These are phyloP conservation scores for Diaporthe amygdali DNA, from an alignment of 2,329 filamentous ascomycete species.

Conservation along the genomic window DNA sequence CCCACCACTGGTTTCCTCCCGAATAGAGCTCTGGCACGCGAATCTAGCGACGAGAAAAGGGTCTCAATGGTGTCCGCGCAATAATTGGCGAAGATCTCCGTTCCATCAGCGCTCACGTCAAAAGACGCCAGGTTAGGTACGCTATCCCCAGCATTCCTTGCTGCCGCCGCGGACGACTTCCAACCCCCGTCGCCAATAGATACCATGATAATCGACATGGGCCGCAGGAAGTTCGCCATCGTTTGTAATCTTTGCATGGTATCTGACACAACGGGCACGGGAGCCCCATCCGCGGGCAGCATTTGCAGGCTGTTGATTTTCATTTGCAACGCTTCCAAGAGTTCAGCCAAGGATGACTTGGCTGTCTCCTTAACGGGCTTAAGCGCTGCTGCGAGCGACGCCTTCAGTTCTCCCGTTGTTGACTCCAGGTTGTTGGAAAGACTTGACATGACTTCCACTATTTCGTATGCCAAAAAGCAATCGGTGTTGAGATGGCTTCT, in stretches of 20 bases:
- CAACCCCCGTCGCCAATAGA: conserved; percentile 94
- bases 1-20: conserved; percentile 81
- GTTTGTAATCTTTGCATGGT: conserved; percentile 86
- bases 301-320: conserved; percentile 69
- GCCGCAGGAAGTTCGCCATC: conserved; percentile 85
- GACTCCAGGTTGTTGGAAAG: conserved; percentile 81
- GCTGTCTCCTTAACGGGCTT: conserved; percentile 92
- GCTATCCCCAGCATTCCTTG: conserved; percentile 64
- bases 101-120: conserved; percentile 87
- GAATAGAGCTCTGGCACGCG: conserved; percentile 73
- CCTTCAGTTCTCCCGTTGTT: conserved; percentile 85
- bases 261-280: conserved; percentile 79
- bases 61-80: conserved; percentile 86
- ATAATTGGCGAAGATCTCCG: conserved; percentile 88
- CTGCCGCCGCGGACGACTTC: conserved; percentile 60
- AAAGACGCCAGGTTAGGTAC: conserved; percentile 78
- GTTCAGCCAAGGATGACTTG: conserved; percentile 80
- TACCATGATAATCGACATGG: conserved; percentile 87
- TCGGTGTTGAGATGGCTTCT: conserved; percentile 86
- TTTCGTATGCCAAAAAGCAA: conserved; percentile 94
- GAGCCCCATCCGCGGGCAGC: conserved; percentile 78
- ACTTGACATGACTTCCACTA: conserved; percentile 85
- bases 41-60: conserved; percentile 76
- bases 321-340: conserved; percentile 82
- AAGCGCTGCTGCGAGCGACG: conserved; percentile 80